Evolutionary conservation across 2,329 filamentous ascomycete species (phyloP).

Genomic region (Mariannaea sp.): DNA sequence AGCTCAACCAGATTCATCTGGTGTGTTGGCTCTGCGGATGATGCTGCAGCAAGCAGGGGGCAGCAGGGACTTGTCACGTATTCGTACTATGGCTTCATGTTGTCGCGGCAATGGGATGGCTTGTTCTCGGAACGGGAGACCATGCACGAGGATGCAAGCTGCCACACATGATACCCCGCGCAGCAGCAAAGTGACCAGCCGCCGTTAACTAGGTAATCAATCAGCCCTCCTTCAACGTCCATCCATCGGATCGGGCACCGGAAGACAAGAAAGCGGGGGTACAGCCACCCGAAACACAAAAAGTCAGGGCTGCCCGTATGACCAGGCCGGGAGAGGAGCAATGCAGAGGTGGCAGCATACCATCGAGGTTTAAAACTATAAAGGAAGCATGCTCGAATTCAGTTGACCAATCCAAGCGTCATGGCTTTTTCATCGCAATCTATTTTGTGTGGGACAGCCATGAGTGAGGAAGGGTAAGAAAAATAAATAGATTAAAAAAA

Average conservation of each 20-base stretch:
- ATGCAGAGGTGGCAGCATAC: background rate
- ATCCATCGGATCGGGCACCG: conserved; percentile 19
- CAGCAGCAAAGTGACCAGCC: background rate
- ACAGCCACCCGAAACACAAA: conserved; percentile 10
- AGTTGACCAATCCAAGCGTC: background rate
- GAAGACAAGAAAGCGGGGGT: conserved; percentile 14
- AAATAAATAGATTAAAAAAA: background rate
- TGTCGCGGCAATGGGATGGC: conserved; percentile 21
- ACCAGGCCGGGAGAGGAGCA: background rate
- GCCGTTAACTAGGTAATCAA: too few species aligned
- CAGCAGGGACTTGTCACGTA: background rate
- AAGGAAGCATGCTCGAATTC: background rate
- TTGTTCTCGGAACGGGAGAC: conserved; percentile 20
- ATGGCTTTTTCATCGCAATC: background rate
- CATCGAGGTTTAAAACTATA: background rate
- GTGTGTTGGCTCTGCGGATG: conserved; percentile 14
- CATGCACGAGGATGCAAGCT: conserved; percentile 24
- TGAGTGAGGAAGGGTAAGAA: too few species aligned
- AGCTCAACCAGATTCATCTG: conserved; percentile 4
- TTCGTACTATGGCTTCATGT: background rate
- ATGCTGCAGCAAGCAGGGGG: conserved; percentile 7
- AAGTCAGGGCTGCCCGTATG: conserved; percentile 4
- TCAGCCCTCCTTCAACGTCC: conserved; percentile 5
- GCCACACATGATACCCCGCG: conserved; percentile 23
- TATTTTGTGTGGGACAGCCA: conserved; percentile 12